Evolutionary conservation across 768 basidiomycete species (phyloP).

Genomic region (Pleurotus ostreatus): DNA sequence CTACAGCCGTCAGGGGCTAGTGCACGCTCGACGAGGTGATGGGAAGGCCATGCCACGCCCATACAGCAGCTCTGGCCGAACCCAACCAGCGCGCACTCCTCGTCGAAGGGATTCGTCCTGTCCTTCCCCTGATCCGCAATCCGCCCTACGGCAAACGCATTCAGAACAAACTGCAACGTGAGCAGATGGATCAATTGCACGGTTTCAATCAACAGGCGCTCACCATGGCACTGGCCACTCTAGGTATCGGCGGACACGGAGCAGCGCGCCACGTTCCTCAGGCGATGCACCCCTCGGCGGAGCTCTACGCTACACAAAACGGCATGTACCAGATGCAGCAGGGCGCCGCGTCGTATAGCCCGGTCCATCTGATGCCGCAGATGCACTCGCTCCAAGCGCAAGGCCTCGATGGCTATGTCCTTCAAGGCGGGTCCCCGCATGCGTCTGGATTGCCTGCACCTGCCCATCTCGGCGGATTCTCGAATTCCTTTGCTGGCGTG

Average conservation of each 20-base stretch:
- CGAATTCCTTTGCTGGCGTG: conserved; percentile 45
- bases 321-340: conserved; percentile 53
- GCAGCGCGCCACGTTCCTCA: conserved; percentile 56
- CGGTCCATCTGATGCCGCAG: conserved; percentile 49
- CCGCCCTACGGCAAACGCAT: conserved; percentile 99
- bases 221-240: conserved; percentile 54
- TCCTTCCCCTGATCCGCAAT: conserved; percentile 96
- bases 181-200: conserved; percentile 69
- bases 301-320: conserved; percentile 62
- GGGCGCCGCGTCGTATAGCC: conserved; percentile 45
- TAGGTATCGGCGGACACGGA: conserved; percentile 39
- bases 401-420: conserved; percentile 76
- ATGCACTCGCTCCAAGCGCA: conserved; percentile 64
- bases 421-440: conserved; percentile 70
- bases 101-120: conserved; percentile 97
- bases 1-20: no score
- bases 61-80: conserved; percentile 48
- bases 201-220: conserved; percentile 57
- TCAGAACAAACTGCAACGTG: conserved; percentile 96
- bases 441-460: conserved; percentile 58
- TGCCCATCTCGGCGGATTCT: conserved; percentile 50
- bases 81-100: conserved; percentile 88
- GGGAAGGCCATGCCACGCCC: no score
- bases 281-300: conserved; percentile 50
- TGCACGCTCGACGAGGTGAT: no score